A percentile compares a stretch with the other conserved stretches of the same genome.
Evolutionary conservation across 768 basidiomycete species (phyloP).

Genomic region (Suillus americanus): DNA sequence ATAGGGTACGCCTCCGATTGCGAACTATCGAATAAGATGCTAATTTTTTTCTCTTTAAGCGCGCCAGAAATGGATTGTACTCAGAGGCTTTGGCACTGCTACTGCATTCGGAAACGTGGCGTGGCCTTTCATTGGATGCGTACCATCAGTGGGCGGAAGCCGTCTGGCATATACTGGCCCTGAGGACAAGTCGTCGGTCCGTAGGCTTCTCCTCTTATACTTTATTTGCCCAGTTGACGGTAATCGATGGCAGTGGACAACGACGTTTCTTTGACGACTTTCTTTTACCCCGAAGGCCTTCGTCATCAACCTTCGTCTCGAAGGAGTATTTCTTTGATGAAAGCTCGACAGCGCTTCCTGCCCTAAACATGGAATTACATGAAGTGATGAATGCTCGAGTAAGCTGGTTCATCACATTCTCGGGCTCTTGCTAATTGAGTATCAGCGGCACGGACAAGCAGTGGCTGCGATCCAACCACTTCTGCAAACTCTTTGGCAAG

Average conservation of each 20-base stretch:
- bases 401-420: conserved; percentile 26
- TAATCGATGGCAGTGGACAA: conserved; percentile 53
- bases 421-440: conserved; percentile 7
- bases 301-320: conserved; percentile 47
- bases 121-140: conserved; percentile 59
- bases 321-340: conserved; percentile 58
- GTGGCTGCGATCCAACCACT: conserved; percentile 63
- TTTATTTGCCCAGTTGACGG: conserved; percentile 1
- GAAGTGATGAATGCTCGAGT: conserved; percentile 42
- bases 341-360: conserved; percentile 30
- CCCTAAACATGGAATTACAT: conserved; percentile 42
- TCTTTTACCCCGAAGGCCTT: conserved; percentile 58
- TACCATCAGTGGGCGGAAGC: conserved; percentile 73
- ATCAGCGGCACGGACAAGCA: conserved; percentile 64
- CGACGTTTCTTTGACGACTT: conserved; percentile 63
- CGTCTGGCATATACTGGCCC: conserved; percentile 74
- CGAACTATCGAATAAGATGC: background rate
- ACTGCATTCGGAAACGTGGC: conserved; percentile 71
- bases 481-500: conserved; percentile 72
- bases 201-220: conserved; percentile 16
- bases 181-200: conserved; percentile 71
- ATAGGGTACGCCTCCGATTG: conserved; percentile 46
- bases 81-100: conserved; percentile 59
- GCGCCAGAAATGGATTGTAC: conserved; percentile 68
- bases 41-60: conserved; percentile 37